Base-by-base conservation (phyloP, 441 rosid genomes). In the Gossypium gossypioides region DNA sequence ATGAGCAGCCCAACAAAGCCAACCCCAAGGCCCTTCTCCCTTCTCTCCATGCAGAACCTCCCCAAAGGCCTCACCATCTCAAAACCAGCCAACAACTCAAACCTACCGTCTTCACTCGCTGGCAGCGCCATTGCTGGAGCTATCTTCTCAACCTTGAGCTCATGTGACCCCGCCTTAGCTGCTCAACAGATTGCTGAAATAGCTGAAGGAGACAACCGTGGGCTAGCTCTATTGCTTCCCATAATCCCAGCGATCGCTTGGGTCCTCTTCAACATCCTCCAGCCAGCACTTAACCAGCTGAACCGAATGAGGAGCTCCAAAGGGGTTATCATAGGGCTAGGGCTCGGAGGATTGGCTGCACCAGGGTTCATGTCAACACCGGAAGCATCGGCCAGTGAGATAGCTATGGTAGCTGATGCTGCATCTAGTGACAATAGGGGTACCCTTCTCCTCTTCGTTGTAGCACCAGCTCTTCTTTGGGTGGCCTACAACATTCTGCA, bases 191-290 rank as follows among this genome's bases (percentile, higher is more conserved):
- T 93, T 40, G 90, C 96, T 0, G 84, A 86, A 6, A 81, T 89
- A 24, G 98, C 98, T 0, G 90, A 84, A 19, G 90, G 87, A 5
- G 98, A 93, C 80, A 94, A 87, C 84, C 89, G 98, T 10, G 98
- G 98, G 5, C 10, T 87, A 1, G 93, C 97, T 1, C 87, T 94
- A 5, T 79, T 94, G 73, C 86, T 94, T 2, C 97, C 97, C 1
- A 69, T 94, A 78, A 72, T 90, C 44, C 98, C 93, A 1, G 96
- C 98, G 37, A 80, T 94, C 44, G 91, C 68, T 0, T 94, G 98
- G 98, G 98, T 91, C 8, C 91, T 94, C 6, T 94, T 64, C 92
- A 94, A 94, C 84, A 94, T 94, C 58, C 90, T 91, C 66, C 97
- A 85, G 72, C 98, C 98, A 1, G 96, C 97, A 7, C 82, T 94